phyloP scores from a whole-genome alignment of 225 moss, liverwort and hornwort species.

The Polytrichum formosum region DNA sequence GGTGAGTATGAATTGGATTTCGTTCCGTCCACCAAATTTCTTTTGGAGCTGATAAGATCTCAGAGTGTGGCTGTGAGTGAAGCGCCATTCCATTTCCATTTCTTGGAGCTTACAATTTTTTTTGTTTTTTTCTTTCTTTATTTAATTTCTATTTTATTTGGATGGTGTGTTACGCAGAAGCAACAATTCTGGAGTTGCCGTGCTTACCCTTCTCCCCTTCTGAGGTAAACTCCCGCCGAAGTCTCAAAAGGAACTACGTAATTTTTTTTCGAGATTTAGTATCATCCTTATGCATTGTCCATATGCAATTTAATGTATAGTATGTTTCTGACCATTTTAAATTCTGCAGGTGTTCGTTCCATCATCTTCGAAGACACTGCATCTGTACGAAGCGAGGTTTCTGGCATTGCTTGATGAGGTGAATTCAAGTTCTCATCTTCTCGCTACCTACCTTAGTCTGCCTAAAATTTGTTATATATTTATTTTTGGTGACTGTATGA shows the following conservation, averaged over 20 bases:
- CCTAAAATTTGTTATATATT: no score
- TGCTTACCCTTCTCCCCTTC: constrained; percentile 90
- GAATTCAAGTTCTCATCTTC: neutral
- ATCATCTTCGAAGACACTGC: constrained; percentile 83
- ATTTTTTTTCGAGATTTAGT: no score
- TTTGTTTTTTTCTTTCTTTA: neutral
- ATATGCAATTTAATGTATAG: no score
- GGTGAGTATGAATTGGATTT: neutral
- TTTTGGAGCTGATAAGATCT: neutral
- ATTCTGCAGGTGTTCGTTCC: constrained; percentile 81
- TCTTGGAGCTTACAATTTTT: neutral
- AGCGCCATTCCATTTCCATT: neutral
- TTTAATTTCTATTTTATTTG: neutral
- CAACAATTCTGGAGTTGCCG: constrained; percentile 69
- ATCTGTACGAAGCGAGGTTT: constrained; percentile 90
- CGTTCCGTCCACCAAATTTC: neutral
- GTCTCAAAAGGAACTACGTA: no score
- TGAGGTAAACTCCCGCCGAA: constrained; percentile 50
- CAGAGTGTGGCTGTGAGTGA: constrained; percentile 15
- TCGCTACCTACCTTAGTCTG: neutral
- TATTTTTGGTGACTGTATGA: no score
- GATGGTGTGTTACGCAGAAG: constrained; percentile 40
- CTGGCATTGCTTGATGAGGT: constrained; percentile 91
- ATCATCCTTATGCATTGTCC: no score
- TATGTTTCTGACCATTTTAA: no score